phyloP scores from a whole-genome alignment of 768 basidiomycete genomes.

The Trametopsis cervina region DNA sequence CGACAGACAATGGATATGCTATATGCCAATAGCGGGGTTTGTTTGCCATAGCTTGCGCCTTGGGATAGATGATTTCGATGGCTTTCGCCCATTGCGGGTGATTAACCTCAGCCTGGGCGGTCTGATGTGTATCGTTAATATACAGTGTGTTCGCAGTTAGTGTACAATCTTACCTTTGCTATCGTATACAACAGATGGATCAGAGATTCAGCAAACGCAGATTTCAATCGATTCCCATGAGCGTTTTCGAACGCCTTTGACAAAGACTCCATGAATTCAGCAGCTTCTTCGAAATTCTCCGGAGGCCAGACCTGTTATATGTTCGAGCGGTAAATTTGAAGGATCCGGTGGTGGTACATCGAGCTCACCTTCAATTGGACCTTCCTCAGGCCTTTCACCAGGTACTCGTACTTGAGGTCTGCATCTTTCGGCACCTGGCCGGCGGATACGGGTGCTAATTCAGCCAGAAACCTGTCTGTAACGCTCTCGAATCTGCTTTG shows the following conservation, averaged over 20 bases:
- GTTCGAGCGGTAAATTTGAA: background rate
- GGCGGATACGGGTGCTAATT: slow-evolving; percentile 67
- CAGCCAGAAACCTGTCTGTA: slow-evolving; percentile 84
- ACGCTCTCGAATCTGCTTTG: slow-evolving; percentile 73
- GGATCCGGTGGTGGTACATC: background rate
- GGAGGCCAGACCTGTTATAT: slow-evolving; percentile 87
- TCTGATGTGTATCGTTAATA: slow-evolving; percentile 38
- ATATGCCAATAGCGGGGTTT: slow-evolving; percentile 88
- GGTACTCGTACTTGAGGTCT: slow-evolving; percentile 77
- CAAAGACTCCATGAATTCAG: slow-evolving; percentile 82
- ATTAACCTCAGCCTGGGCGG: slow-evolving; percentile 93
- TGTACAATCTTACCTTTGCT: slow-evolving; percentile 52
- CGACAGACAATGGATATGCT: slow-evolving; percentile 80
- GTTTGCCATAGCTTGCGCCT: slow-evolving; percentile 75
- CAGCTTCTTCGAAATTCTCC: slow-evolving; percentile 87
- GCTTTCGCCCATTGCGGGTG: slow-evolving; percentile 94
- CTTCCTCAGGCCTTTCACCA: slow-evolving; percentile 74
- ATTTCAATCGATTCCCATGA: slow-evolving; percentile 78
- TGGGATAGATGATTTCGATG: slow-evolving; percentile 75
- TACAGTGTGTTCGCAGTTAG: background rate
- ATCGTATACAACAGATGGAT: slow-evolving; percentile 77
- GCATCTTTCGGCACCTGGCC: slow-evolving; percentile 74
- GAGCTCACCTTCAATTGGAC: slow-evolving; percentile 66
- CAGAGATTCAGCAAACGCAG: slow-evolving; percentile 79
- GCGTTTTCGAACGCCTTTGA: slow-evolving; percentile 79